Base-by-base conservation (phyloP, 1,139 yeast genomes). In the Magnusiomyces fungicola region DNA sequence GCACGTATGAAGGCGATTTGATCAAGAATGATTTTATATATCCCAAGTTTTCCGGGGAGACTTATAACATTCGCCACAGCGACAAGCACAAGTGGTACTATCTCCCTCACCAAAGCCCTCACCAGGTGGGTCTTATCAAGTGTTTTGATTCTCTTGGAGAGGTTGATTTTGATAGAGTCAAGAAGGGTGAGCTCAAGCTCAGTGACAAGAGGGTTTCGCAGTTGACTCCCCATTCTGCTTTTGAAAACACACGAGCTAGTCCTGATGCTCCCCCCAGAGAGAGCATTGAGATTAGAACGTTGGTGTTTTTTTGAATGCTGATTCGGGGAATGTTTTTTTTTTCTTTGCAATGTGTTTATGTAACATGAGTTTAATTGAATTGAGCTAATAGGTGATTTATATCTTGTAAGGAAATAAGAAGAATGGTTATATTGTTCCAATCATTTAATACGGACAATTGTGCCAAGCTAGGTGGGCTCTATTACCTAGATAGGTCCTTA, bases 61-160 rank as follows among this genome's bases (percentile, higher is more conserved):
- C 61, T 10, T 57, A 54, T 29, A 36, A 53, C n/a, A 56, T 59
- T 18, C 40, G 47, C 25, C 49, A 49, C 47, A 53, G 56, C 41
- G 52, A 56, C 12, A 29, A 30, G 24, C 61, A 58, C 44, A 44
- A 49, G 29, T 59, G 55, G 56, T 55, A 59, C 49, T 59, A 56
- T 47, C 45, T 50, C 27, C 49, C 53, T 18, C 54, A 53, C 6
- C 60, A 57, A 48, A 53, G 43, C 39, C 40, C 53, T 21, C 54
- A 58, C 38, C 59, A 59, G 45, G 57, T 55, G 18, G 45, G 56
- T 21, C 46, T 58, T 18, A 46, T 60, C 44, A 59, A 60, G 49
- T 60, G 63, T 57, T 58, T 50, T 36, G 63, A 60, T 42, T 57
- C 61, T n/a, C n/a, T n/a, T n/a, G n/a, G n/a, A n/a, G n/a, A n/a